Evolutionary conservation across 2,329 filamentous ascomycete species (phyloP).

Genomic region (Calonectria crousiana): DNA sequence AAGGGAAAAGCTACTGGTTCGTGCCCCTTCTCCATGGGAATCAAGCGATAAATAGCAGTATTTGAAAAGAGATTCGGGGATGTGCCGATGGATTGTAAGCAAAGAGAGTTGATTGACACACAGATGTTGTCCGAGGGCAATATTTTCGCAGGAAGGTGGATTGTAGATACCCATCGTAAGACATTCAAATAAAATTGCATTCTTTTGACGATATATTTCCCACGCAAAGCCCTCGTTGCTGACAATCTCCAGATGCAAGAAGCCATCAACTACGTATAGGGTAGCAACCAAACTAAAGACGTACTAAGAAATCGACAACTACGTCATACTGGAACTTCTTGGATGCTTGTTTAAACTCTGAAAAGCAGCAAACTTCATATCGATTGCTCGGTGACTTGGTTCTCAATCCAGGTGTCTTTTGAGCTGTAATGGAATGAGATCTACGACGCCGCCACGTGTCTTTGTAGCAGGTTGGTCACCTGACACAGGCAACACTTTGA

Average conservation of each 20-base stretch:
- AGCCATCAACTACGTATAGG: neutral
- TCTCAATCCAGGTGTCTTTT: neutral
- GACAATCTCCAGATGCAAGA: neutral
- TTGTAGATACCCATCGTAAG: neutral
- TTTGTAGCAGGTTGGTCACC: conserved; percentile 27
- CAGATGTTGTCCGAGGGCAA: neutral
- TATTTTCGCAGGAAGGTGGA: neutral
- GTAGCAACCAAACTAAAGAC: neutral
- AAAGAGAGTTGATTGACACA: too few relatives aligned
- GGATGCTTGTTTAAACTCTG: neutral
- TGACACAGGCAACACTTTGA: conserved; percentile 27
- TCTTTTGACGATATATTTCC: neutral
- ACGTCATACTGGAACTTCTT: neutral
- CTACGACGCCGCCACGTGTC: conserved; percentile 33
- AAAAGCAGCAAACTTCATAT: neutral
- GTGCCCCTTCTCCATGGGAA: conserved; percentile 57
- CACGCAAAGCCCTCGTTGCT: neutral
- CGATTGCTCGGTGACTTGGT: neutral
- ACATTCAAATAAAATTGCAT: neutral
- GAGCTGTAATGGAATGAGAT: conserved; percentile 37
- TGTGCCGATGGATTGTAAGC: neutral
- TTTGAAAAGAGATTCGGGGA: neutral
- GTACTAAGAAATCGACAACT: neutral
- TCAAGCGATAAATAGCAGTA: neutral
- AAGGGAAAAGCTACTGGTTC: conserved; percentile 47